Evolutionary conservation across 768 basidiomycete species (phyloP), one percentile per base, ranked within the genome.

Genomic region (Suillus weaverae): DNA sequence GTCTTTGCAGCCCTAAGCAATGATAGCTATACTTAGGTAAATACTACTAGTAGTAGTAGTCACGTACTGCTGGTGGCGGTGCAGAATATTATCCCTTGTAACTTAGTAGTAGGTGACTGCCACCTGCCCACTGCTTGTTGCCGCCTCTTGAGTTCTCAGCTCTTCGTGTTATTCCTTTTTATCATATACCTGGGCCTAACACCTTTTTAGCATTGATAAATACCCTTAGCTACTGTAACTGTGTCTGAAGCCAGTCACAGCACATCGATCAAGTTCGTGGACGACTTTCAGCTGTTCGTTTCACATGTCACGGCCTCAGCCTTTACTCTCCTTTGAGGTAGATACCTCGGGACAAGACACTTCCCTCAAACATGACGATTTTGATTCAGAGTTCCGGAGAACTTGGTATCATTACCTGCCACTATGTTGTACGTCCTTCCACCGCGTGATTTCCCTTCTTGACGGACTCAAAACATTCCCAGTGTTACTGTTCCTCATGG

Each of bases 381-480:
- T 73, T 35, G 78, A 82, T 33, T 41, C 38, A 7, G 74, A 74
- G 1, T 68, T 72, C 46, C 77, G 72, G 62, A 85, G 83, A 72
- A 79, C 71, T 63, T 88, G 87, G 86, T 83, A 81, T 70, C 79
- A 87, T 67, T 85, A 86, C 71, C 62, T 86, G 35, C 88, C 88
- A 32, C 80, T 89, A 18, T 82, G 75, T 67, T 77, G 88, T 89
- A 70, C 64, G 84, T 75, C 56, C 16, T 32, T 13, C 59, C 54
- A 38, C 43, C 66, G 38, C n/a, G 14, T 36, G 62, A 18, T 3
- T 39, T 26, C 16, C 36, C 32, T 63, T 20, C 5, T 54, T 35
- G 53, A 54, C 16, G 62, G 78, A 79, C 71, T 38, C 20, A 55
- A 59, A 50, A 61, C 53, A 38, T 61, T 4, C 57, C 41, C 65